phyloP scores from a whole-genome alignment of 805 yeast genomes.

The Schwanniomyces polymorphus region DNA sequence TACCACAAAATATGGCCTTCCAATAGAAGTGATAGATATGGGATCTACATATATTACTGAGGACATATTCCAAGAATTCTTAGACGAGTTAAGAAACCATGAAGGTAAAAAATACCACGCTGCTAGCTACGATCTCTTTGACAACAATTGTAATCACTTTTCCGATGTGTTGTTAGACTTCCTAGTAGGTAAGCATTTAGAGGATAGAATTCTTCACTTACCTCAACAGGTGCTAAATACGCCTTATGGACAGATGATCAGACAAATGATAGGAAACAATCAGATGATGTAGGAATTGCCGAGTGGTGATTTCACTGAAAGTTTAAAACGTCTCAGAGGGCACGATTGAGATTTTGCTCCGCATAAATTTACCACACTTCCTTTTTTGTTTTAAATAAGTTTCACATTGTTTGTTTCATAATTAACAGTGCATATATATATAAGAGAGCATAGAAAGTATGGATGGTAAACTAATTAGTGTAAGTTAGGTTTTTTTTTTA shows the following conservation, averaged over 20 bases:
- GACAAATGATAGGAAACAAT: slow-evolving; percentile 28
- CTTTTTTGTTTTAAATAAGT: neutral
- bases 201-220: slow-evolving; percentile 49
- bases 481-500: neutral
- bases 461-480: neutral
- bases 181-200: slow-evolving; percentile 55
- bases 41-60: slow-evolving; percentile 53
- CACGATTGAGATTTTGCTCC: neutral
- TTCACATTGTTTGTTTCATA: neutral
- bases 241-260: slow-evolving; percentile 35
- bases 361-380: neutral
- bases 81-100: slow-evolving; percentile 45
- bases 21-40: slow-evolving; percentile 51
- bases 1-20: slow-evolving; percentile 57
- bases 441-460: neutral
- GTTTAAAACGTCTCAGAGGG: slow-evolving; percentile 1
- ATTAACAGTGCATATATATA: neutral
- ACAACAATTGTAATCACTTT: slow-evolving; percentile 70
- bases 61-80: slow-evolving; percentile 54
- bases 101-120: slow-evolving; percentile 44
- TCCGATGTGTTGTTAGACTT: slow-evolving; percentile 58
- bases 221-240: slow-evolving; percentile 51
- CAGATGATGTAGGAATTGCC: neutral
- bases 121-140: slow-evolving; percentile 53
- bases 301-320: neutral